Evolutionary conservation across 2,329 filamentous ascomycete species (phyloP).

Genomic region (Xylariales sp.): DNA sequence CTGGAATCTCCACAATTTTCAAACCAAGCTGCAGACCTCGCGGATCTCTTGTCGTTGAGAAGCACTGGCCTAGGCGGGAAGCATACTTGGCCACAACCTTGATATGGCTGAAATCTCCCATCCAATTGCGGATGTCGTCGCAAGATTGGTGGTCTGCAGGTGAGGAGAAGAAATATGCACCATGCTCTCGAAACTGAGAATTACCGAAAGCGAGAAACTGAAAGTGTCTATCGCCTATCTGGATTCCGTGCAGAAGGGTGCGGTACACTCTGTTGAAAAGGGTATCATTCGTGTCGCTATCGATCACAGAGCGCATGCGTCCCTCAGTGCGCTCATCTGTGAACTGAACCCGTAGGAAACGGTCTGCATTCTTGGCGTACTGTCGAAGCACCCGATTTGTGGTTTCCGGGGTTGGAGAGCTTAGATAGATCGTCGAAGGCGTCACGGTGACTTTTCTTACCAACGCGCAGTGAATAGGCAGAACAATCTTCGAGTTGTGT

Average conservation of each 20-base stretch:
- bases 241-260: slow-evolving; percentile 71
- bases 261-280: slow-evolving; percentile 71
- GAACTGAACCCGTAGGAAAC: slow-evolving; percentile 86
- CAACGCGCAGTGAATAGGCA: slow-evolving; percentile 69
- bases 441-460: slow-evolving; percentile 76
- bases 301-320: slow-evolving; percentile 50
- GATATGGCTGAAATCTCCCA: slow-evolving; percentile 82
- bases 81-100: slow-evolving; percentile 82
- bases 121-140: slow-evolving; percentile 74
- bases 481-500: slow-evolving; percentile 42
- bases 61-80: slow-evolving; percentile 87
- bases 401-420: slow-evolving; percentile 73
- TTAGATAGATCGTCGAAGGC: slow-evolving; percentile 75
- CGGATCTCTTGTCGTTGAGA: slow-evolving; percentile 83
- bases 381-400: slow-evolving; percentile 82
- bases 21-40: slow-evolving; percentile 56
- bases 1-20: slow-evolving; percentile 56
- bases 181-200: slow-evolving; percentile 87
- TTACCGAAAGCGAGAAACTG: slow-evolving; percentile 93
- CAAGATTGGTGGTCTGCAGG: slow-evolving; percentile 63
- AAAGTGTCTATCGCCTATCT: slow-evolving; percentile 75
- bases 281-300: slow-evolving; percentile 57
- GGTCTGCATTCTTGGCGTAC: slow-evolving; percentile 63
- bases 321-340: slow-evolving; percentile 69
- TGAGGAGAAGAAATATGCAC: slow-evolving; percentile 91